Conservation (phyloP, 305 asterid genomes). For the Rubia peregrina region DNA sequence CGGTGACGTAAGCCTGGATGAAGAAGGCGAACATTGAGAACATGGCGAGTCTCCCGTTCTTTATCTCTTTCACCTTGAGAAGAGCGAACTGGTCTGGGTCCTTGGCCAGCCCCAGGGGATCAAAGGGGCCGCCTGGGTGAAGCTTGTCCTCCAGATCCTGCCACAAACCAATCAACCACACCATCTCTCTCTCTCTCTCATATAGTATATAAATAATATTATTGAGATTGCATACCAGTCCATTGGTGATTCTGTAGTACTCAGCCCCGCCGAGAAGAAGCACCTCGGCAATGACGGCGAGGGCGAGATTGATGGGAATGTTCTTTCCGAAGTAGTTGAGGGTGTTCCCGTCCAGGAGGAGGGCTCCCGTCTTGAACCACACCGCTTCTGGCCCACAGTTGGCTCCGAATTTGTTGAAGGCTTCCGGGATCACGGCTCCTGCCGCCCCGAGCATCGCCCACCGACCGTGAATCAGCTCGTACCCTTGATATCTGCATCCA, state of each 20-base stretch:
- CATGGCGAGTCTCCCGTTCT: conserved; percentile 94
- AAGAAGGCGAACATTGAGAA: conserved; percentile 90
- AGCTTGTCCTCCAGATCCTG: conserved; percentile 92
- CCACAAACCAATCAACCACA: too few relatives aligned
- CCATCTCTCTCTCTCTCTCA: too few relatives aligned
- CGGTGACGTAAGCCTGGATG: conserved; percentile 93
- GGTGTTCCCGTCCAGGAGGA: conserved; percentile 94
- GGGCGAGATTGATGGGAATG: conserved; percentile 85
- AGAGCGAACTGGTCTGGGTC: conserved; percentile 96
- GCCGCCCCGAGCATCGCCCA: conserved; percentile 99
- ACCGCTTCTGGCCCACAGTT: conserved; percentile 98
- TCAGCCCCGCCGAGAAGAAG: conserved; percentile 94
- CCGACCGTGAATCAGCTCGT: conserved; percentile 82
- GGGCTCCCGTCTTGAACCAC: conserved; percentile 99
- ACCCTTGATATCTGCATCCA: conserved; percentile 81
- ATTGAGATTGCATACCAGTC: conserved; percentile 62
- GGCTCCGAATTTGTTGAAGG: conserved; percentile 96
- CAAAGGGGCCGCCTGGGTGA: conserved; percentile 98
- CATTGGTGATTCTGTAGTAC: conserved; percentile 84
- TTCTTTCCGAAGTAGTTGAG: conserved; percentile 82
- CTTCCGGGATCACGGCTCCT: conserved; percentile 89
- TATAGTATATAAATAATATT: too few relatives aligned
- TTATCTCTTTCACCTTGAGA: conserved; percentile 91
- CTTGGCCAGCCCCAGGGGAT: conserved; percentile 80
- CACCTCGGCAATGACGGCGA: conserved; percentile 83